A percentile compares a stretch with the other conserved stretches of the same genome.
Evolutionary conservation across 2,329 filamentous ascomycete genomes (phyloP).

Genomic region (Aspergillus sojae): DNA sequence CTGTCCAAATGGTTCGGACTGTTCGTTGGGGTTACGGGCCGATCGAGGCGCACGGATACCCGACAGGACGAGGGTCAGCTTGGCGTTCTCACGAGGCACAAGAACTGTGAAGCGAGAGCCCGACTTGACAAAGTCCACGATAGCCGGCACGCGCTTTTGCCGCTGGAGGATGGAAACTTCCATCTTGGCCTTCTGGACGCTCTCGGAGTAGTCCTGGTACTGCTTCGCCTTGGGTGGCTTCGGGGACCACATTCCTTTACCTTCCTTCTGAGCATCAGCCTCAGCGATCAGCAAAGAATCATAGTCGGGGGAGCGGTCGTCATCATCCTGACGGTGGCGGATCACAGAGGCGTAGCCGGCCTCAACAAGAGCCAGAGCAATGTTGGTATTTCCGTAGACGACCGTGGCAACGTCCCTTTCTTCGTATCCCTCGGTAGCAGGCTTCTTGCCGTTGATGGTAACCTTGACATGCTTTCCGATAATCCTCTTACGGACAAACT

Average conservation of each 20-base stretch:
- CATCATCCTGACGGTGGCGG: constrained; percentile 90
- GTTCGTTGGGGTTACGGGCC: constrained; percentile 75
- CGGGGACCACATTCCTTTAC: constrained; percentile 92
- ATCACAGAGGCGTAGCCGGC: constrained; percentile 93
- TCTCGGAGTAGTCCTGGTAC: constrained; percentile 89
- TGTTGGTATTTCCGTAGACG: constrained; percentile 79
- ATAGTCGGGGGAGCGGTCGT: constrained; percentile 90
- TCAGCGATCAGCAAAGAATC: constrained; percentile 60
- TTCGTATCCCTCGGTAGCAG: constrained; percentile 86
- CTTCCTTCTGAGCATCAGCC: constrained; percentile 72
- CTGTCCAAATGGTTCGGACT: constrained; percentile 90
- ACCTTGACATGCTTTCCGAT: constrained; percentile 96
- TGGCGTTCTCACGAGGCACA: constrained; percentile 88
- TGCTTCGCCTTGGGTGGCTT: constrained; percentile 83
- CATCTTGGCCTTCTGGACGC: constrained; percentile 90
- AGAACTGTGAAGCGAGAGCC: constrained; percentile 91
- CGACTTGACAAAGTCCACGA: constrained; percentile 98
- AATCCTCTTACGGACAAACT: constrained; percentile 87
- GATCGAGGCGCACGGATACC: constrained; percentile 90
- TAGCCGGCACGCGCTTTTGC: constrained; percentile 86
- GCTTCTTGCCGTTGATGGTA: constrained; percentile 85
- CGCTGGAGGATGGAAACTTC: constrained; percentile 84
- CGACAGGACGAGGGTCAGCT: constrained; percentile 90
- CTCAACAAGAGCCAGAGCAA: constrained; percentile 83
- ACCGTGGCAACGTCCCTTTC: constrained; percentile 93